These are phyloP conservation scores for Heterobasidion irregulare DNA, from an alignment of 1,284 basidiomycete species.

Conservation along the genomic window DNA sequence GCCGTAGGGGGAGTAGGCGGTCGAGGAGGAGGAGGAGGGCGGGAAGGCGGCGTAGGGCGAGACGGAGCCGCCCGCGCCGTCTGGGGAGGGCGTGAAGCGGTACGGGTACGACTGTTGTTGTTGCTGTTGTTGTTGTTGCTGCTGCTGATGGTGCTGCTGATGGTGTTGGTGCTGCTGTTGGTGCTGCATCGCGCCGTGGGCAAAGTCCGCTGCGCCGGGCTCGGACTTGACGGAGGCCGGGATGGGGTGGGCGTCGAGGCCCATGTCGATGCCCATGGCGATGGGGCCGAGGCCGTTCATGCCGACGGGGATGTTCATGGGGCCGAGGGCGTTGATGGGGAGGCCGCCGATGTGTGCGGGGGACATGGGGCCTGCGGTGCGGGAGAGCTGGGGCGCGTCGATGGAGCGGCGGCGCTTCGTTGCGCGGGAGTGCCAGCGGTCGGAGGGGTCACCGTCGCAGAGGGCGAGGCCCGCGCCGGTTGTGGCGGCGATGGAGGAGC, in stretches of 20 bases:
- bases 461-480: slow-evolving; percentile 44
- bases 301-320: not conserved
- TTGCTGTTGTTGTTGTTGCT: no score
- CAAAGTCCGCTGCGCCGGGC: slow-evolving; percentile 12
- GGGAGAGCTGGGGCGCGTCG: slow-evolving; percentile 10
- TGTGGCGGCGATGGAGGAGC: slow-evolving; percentile 18
- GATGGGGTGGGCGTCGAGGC: not conserved
- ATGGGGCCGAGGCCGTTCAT: not conserved
- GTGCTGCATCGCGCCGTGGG: slow-evolving; percentile 7
- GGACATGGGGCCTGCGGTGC: not conserved
- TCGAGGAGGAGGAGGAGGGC: slow-evolving; percentile 5
- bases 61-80: slow-evolving; percentile 7
- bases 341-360: not conserved
- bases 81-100: slow-evolving; percentile 19
- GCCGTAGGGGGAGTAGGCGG: slow-evolving; percentile 3
- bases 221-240: slow-evolving; percentile 25
- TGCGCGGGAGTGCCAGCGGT: slow-evolving; percentile 79
- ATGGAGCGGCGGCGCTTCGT: slow-evolving; percentile 36
- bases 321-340: not conserved
- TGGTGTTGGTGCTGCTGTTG: no score
- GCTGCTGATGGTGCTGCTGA: no score
- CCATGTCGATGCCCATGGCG: not conserved
- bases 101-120: slow-evolving; percentile 13
- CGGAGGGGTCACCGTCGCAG: slow-evolving; percentile 68
- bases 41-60: slow-evolving; percentile 11